These are phyloP conservation scores for Gnetum montanum DNA, from an alignment of 75 land plant species.

Conservation along the genomic window DNA sequence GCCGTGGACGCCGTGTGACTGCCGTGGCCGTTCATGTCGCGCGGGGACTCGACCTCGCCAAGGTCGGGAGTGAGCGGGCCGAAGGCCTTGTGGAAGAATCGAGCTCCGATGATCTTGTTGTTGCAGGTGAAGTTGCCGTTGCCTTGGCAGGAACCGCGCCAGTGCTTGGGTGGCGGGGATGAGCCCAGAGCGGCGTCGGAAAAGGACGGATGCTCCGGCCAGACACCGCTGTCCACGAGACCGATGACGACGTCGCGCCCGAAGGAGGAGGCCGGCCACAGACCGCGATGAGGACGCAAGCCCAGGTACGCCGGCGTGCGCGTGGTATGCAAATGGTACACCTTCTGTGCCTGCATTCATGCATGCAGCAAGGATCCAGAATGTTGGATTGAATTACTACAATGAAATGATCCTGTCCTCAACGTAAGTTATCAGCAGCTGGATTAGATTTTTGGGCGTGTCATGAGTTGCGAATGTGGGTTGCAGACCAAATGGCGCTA, in stretches of 20 bases:
- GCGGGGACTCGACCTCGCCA: slow-evolving; percentile 19
- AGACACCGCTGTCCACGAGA: slow-evolving; percentile 69
- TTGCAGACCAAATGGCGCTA: too few relatives aligned
- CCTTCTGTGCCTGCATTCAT: slow-evolving; percentile 39
- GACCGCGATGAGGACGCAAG: slow-evolving; percentile 2
- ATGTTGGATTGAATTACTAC: too few relatives aligned
- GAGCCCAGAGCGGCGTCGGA: slow-evolving; percentile 31
- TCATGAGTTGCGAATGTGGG: too few relatives aligned
- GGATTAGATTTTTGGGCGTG: too few relatives aligned
- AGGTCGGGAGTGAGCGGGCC: slow-evolving; percentile 16
- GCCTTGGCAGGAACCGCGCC: slow-evolving; percentile 54
- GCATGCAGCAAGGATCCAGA: too few relatives aligned
- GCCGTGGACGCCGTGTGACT: slow-evolving; percentile 65
- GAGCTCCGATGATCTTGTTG: too few relatives aligned
- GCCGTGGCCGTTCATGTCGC: slow-evolving; percentile 52
- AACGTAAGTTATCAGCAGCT: too few relatives aligned
- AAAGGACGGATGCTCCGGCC: slow-evolving; percentile 69
- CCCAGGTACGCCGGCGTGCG: slow-evolving; percentile 57
- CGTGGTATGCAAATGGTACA: slow-evolving; percentile 56
- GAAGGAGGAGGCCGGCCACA: neutral
- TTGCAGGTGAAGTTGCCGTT: slow-evolving; percentile 38
- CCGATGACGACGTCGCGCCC: slow-evolving; percentile 62
- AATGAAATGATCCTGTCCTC: too few relatives aligned
- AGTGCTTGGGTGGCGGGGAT: slow-evolving; percentile 36
- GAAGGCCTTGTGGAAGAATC: slow-evolving; percentile 36